Evolutionary conservation across 306 rosid species (phyloP), one percentile per base, ranked within the genome.

Genomic region (Cucumis melo): DNA sequence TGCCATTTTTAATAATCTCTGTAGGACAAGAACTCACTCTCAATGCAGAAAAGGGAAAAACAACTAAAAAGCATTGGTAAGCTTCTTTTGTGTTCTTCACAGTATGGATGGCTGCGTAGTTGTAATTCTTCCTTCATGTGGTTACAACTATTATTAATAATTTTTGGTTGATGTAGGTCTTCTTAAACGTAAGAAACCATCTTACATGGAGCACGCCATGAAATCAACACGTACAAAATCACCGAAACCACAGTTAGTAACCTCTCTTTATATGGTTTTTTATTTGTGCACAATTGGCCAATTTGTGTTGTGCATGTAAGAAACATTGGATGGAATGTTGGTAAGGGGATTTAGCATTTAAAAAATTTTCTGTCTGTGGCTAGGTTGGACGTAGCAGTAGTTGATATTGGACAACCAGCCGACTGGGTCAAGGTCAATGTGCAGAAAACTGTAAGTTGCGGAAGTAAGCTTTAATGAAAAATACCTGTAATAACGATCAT

Each of bases 391-490:
- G 84, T 87, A 19, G 76, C 88, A 21, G 98, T 95, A 73, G 84
- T 86, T 79, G 98, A 95, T 72, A 80, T 92, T 68, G 98, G 99
- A 81, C 90, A 91, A 78, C 97, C 99, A 42, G 99, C 99, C 9
- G 98, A 95, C 80, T 95, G 99, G 99, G 99, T 95, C 75, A 95
- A 92, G 87, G 82, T 95, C 81, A 95, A 92, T 77, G 98, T 95
- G 81, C 99, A 87, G 81, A 90, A 81, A 91, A 92, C 94, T 77
- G 99, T 95, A 77, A 87, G 99, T 84, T 82, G 79, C 46, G 36
- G 66, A 67, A 67, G 73, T 23, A 21, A 16, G 58, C n/a, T 66
- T 16, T 12, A 21, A 34, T 23, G 8, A 32, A 15, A 41, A 32
- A 20, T 6, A 27, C 53, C 14, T n/a, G 15, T 3, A 13, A 54